These are phyloP conservation scores for Schrenkiella parvula DNA, from an alignment of 345 rosid genomes.

Conservation along the genomic window DNA sequence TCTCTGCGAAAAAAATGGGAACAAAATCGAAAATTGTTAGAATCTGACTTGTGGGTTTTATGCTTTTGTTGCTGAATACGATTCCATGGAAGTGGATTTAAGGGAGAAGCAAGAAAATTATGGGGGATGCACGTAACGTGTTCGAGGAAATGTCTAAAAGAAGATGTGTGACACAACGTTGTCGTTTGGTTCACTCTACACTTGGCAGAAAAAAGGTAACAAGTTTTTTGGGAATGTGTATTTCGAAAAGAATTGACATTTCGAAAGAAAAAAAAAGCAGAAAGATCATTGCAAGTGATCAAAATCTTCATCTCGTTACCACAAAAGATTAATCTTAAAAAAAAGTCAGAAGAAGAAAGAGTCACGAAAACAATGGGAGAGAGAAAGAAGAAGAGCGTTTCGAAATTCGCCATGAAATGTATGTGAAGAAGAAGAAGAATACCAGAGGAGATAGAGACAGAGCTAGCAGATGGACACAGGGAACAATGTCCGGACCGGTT, in stretches of 20 bases:
- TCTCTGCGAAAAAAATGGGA: not conserved
- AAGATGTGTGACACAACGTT: not conserved
- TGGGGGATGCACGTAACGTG: constrained; percentile 25
- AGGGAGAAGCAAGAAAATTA: not conserved
- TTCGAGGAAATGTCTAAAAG: not conserved
- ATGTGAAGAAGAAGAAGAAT: constrained; percentile 19
- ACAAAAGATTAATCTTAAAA: not conserved
- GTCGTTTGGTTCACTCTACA: constrained; percentile 26
- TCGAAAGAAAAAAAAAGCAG: not conserved
- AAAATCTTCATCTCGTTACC: not conserved
- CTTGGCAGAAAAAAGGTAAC: constrained; percentile 6
- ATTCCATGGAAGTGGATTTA: not conserved
- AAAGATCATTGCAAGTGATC: not conserved
- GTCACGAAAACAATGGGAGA: constrained; percentile 28
- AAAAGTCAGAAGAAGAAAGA: not conserved
- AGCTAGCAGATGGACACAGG: not conserved
- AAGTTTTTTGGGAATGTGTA: not conserved
- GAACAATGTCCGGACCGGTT: not conserved
- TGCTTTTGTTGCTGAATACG: not conserved
- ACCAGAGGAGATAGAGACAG: constrained; percentile 27
- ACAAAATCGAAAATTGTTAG: not conserved
- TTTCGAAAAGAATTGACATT: not conserved
- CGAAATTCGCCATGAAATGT: constrained; percentile 15
- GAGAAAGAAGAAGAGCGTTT: constrained; percentile 22
- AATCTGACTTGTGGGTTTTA: not conserved